Evolutionary conservation across 768 basidiomycete genomes (phyloP), one percentile per base, ranked within the genome.

Genomic region (Lentinus tigrinus): DNA sequence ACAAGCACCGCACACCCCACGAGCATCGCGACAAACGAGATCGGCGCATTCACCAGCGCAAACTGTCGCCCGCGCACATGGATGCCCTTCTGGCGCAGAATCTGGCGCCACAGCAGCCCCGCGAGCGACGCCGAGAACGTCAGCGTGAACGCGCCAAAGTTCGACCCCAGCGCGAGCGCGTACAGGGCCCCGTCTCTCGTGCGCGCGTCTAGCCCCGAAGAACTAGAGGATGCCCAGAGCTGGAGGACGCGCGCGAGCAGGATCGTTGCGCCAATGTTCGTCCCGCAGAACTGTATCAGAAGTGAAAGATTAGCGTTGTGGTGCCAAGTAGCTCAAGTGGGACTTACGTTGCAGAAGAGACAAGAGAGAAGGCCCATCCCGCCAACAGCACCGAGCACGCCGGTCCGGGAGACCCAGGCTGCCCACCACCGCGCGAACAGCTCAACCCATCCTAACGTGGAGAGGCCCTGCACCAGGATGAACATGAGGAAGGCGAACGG

Each of bases 401-500:
- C 74, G 1, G 74, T 75, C 34, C 58, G 63, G 31, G 60, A 54
- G 7, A 73, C 75, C 80, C 80, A 81, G 7, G 74, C 69, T 3
- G 57, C 65, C 80, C 80, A 81, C 90, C 91, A 92, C 3, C 64
- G 63, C 0, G 85, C 88, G 67, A 95, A 96, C 23, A 95, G 78
- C 13, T 84, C 78, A 9, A 96, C 92, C 94, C 95, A 98, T 26
- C 93, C 93, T 57, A 88, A 85, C 60, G 85, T 79, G 13, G 85
- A 79, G 6, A 98, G 80, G 0, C 81, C 90, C 68, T 95, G 89
- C 57, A 96, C 92, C 56, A 98, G 83, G 63, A 98, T 93, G 75
- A 98, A 98, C 72, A 95, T 93, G 0, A 89, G 87, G 69, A 98
- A 94, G 0, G 94, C 91, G 67, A 98, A 98, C 0, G 93, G 93